Base-by-base conservation (phyloP, 2,329 filamentous ascomycete species). In the Paraphaeosphaeria minitans region DNA sequence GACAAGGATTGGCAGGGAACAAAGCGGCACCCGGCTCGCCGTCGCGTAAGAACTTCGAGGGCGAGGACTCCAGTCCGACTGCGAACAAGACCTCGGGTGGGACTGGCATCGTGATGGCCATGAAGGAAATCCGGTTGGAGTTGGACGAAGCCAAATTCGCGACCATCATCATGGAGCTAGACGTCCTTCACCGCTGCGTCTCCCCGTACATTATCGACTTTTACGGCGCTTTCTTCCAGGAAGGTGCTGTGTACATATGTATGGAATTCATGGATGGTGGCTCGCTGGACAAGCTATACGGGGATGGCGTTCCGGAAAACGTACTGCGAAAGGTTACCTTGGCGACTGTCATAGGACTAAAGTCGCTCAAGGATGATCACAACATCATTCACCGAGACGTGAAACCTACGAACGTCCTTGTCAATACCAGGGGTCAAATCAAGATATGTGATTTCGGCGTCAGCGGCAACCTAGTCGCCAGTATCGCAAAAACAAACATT, bases 361-460 rank as follows among this genome's bases (percentile, higher is more conserved):
- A 96, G 80, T 88, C 89, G 21, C 80, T 99, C 60, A 99, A 99
- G 77, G 95, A 99, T 62, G 93, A 97, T 61, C 95, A 99, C 81
- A 98, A 97, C 79, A 99, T 99, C 78, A 99, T 99, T 65, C 95
- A 99, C 75, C 89, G 95, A 64, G 95, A 99, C 73, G 95, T 99
- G 64, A 99, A 99, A 77, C 95, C 95, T 1, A 99, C 95, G n/a
- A 99, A 99, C 71, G 97, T 99, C 59, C 83, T 99, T 1, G 87
- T 92, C 76, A 99, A 98, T 77, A 91, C 89, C 1, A 85, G 85
- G 43, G 95, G 95, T 1, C 93, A 97, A 73, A 85, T 98, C 81
- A 99, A 99, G 80, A 97, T 99, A 58, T 99, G 95, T 78, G 95
- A 99, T 78, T 99, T 99, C 76, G 95, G 95, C 57, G 95, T 99